These are phyloP conservation scores for Orychophragmus violaceus DNA, from an alignment of 345 rosid species.

Conservation along the genomic window DNA sequence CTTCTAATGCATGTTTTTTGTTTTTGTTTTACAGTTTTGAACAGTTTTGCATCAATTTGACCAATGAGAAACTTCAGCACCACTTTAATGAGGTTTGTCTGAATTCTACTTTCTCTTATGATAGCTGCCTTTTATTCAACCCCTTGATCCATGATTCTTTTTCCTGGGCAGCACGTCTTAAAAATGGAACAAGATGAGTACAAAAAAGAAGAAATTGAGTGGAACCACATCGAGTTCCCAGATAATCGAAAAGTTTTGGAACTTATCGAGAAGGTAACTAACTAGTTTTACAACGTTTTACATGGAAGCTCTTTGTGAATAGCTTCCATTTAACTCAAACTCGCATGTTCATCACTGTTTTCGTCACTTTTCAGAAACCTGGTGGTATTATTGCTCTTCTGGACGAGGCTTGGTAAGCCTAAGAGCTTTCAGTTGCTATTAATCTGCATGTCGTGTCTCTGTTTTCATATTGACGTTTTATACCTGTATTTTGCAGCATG, in stretches of 20 bases:
- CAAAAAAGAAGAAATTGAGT: slow-evolving; percentile 83
- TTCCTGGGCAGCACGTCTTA: slow-evolving; percentile 76
- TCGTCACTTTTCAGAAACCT: slow-evolving; percentile 65
- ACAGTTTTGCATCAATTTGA: slow-evolving; percentile 98
- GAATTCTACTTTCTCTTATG: slow-evolving; percentile 3
- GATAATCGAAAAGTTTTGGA: slow-evolving; percentile 85
- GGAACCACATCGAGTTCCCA: slow-evolving; percentile 91
- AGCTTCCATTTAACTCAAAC: neutral
- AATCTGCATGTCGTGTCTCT: neutral
- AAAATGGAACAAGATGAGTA: slow-evolving; percentile 99
- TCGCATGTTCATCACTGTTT: slow-evolving; percentile 8
- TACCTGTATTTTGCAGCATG: slow-evolving; percentile 54
- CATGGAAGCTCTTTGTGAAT: neutral
- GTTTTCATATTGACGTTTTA: slow-evolving; percentile 9
- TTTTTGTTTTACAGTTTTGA: slow-evolving; percentile 87
- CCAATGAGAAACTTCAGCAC: slow-evolving; percentile 98
- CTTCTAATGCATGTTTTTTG: slow-evolving; percentile 12
- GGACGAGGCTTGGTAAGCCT: slow-evolving; percentile 92
- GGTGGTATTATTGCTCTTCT: slow-evolving; percentile 96
- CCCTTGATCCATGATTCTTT: slow-evolving; percentile 24
- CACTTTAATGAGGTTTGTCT: slow-evolving; percentile 87
- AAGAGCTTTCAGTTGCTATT: slow-evolving; percentile 14
- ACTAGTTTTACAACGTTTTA: slow-evolving; percentile 15
- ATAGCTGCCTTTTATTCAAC: slow-evolving; percentile 14
- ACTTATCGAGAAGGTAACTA: slow-evolving; percentile 93